Percentiles rank a stretch among this genome's conserved stretches.
Conservation (phyloP, 106 monocot species). For the Dioscorea dumetorum region DNA sequence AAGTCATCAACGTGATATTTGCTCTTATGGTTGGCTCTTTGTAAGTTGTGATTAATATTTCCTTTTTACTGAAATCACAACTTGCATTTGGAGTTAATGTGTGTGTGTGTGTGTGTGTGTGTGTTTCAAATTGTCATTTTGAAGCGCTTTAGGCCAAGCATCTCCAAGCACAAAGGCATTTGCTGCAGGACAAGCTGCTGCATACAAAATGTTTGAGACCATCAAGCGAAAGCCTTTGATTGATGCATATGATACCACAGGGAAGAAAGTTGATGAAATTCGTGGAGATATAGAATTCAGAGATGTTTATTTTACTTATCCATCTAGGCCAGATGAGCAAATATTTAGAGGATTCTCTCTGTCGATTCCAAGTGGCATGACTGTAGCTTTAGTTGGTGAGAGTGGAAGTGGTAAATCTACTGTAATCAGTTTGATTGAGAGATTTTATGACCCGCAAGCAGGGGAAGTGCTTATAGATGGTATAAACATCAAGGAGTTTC, state of each 20-base stretch:
- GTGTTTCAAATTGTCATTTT: conserved; percentile 1
- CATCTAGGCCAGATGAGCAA: conserved; percentile 49
- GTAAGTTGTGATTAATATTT: conserved; percentile 26
- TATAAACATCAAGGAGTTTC: conserved; percentile 34
- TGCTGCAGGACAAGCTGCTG: conserved; percentile 54
- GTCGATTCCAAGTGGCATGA: conserved; percentile 17
- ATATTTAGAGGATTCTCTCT: conserved; percentile 52
- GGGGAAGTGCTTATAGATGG: conserved; percentile 46
- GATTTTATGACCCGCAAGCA: conserved; percentile 44
- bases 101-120: too few relatives aligned
- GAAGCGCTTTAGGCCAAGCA: conserved; percentile 40
- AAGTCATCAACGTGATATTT: conserved; percentile 59
- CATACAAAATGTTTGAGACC: conserved; percentile 64
- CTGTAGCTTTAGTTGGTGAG: conserved; percentile 38
- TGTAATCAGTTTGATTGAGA: conserved; percentile 31
- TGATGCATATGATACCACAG: conserved; percentile 35
- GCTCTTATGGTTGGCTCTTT: conserved; percentile 47
- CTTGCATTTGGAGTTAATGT: not conserved
- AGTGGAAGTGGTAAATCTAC: conserved; percentile 55
- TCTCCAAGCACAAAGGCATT: conserved; percentile 50
- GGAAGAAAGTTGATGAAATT: conserved; percentile 32
- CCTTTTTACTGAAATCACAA: not conserved
- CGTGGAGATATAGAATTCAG: conserved; percentile 50
- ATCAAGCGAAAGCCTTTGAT: conserved; percentile 62
- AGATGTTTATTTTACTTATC: conserved; percentile 59